Evolutionary conservation across 1,139 yeast species (phyloP).

Genomic region (Candida sanyaensis): DNA sequence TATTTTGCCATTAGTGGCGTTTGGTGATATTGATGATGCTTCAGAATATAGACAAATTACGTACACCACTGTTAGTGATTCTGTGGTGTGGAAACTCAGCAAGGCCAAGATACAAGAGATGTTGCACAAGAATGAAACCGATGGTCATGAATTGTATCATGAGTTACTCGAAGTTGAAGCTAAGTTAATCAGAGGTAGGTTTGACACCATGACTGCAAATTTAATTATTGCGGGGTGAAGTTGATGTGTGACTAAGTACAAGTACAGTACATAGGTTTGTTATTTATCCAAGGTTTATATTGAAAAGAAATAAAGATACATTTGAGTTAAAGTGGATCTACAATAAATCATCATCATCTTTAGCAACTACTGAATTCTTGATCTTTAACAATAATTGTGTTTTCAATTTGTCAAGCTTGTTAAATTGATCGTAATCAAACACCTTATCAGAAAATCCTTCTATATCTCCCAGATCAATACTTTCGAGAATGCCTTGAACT

Average conservation of each 20-base stretch:
- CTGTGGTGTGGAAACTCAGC: slow-evolving; percentile 74
- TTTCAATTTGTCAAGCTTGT: slow-evolving; percentile 89
- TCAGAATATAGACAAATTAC: slow-evolving; percentile 42
- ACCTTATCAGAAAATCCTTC: slow-evolving; percentile 76
- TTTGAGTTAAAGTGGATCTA: slow-evolving; percentile 3
- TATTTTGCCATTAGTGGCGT: slow-evolving; percentile 85
- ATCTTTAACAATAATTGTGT: slow-evolving; percentile 83
- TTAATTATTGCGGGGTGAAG: slow-evolving; percentile 56
- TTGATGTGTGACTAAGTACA: neutral
- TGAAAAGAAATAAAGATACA: neutral
- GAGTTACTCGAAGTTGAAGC: slow-evolving; percentile 70
- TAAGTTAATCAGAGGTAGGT: slow-evolving; percentile 69
- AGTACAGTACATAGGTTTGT: neutral
- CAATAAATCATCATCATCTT: slow-evolving; percentile 60
- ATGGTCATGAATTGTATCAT: slow-evolving; percentile 58
- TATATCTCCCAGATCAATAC: slow-evolving; percentile 78
- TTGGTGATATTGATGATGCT: slow-evolving; percentile 64
- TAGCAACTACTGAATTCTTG: slow-evolving; percentile 71
- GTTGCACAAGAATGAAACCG: slow-evolving; percentile 29
- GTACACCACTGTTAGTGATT: slow-evolving; percentile 53
- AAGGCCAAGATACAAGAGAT: slow-evolving; percentile 46
- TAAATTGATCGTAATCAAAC: slow-evolving; percentile 83
- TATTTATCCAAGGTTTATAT: neutral
- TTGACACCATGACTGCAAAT: slow-evolving; percentile 70
- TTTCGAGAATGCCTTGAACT: slow-evolving; percentile 62